Conservation (phyloP, 1,284 basidiomycete species). For the Sporisorium graminicola region DNA sequence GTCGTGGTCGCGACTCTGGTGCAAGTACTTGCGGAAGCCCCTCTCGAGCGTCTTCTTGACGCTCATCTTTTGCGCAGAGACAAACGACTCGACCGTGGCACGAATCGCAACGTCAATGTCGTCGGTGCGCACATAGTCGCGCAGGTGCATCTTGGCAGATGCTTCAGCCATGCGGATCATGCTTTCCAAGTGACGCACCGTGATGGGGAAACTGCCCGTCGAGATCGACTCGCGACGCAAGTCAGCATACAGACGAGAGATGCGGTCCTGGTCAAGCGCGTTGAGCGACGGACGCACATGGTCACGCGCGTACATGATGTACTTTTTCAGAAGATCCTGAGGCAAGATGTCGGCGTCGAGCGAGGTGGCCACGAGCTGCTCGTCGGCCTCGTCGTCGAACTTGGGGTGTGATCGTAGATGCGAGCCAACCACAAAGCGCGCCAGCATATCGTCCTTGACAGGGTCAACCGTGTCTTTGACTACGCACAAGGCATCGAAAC, state of each 20-base stretch:
- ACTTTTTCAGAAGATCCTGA: conserved; percentile 96
- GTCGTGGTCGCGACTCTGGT: conserved; percentile 90
- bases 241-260: conserved; percentile 94
- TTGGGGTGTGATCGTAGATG: conserved; percentile 93
- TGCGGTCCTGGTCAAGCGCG: conserved; percentile 94
- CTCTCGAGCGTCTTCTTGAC: conserved; percentile 97
- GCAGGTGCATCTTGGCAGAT: conserved; percentile 96
- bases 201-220: conserved; percentile 97
- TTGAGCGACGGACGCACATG: conserved; percentile 91
- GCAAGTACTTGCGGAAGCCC: conserved; percentile 92
- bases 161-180: conserved; percentile 99
- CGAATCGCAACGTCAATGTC: conserved; percentile 98
- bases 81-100: conserved; percentile 93
- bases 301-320: conserved; percentile 98
- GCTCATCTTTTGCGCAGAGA: conserved; percentile 95
- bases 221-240: conserved; percentile 94
- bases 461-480: conserved; percentile 98
- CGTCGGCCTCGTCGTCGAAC: conserved; percentile 86
- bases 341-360: conserved; percentile 93
- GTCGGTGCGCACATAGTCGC: conserved; percentile 94
- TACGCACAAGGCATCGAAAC: conserved; percentile 97
- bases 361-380: conserved; percentile 86
- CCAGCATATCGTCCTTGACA: conserved; percentile 94
- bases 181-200: conserved; percentile 95
- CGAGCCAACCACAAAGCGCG: conserved; percentile 95